phyloP scores from a whole-genome alignment of 1,284 basidiomycete genomes.

The Ustilago cynodontis region DNA sequence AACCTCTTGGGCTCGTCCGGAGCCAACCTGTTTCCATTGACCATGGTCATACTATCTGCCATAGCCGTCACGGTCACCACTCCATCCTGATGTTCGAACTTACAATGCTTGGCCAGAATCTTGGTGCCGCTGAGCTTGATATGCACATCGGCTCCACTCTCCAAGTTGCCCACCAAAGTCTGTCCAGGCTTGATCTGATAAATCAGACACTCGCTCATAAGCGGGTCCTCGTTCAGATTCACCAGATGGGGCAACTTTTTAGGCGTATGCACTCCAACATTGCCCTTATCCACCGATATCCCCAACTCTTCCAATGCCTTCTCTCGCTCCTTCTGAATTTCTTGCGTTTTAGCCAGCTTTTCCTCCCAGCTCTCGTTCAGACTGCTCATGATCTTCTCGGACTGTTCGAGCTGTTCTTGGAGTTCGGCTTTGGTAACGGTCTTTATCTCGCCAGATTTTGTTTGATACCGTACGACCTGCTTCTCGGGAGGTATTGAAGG shows the following conservation, averaged over 20 bases:
- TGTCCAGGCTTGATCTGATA: conserved; percentile 92
- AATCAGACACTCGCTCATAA: conserved; percentile 72
- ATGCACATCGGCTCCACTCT: conserved; percentile 60
- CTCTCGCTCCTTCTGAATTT: conserved; percentile 95
- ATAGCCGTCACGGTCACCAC: conserved; percentile 84
- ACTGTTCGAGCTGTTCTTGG: conserved; percentile 94
- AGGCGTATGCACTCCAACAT: conserved; percentile 96
- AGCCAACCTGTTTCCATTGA: conserved; percentile 79
- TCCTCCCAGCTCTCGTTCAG: conserved; percentile 98
- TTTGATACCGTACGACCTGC: conserved; percentile 94
- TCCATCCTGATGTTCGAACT: conserved; percentile 86
- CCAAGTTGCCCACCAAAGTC: conserved; percentile 75
- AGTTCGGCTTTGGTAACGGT: conserved; percentile 96
- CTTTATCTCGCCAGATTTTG: conserved; percentile 92
- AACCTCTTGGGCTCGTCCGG: conserved; percentile 71
- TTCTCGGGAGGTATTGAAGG: conserved; percentile 89
- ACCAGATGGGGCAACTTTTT: conserved; percentile 76
- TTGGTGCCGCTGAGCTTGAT: conserved; percentile 93
- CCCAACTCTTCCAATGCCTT: conserved; percentile 96
- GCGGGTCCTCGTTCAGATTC: conserved; percentile 70
- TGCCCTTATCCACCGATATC: conserved; percentile 95
- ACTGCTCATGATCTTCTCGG: conserved; percentile 95
- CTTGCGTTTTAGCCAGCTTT: conserved; percentile 90
- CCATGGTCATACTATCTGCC: conserved; percentile 84
- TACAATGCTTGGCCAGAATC: conserved; percentile 91